Evolutionary conservation across 805 yeast species (phyloP), one percentile per base, ranked within the genome.

Genomic region (Myxozyma vanderwaltii): DNA sequence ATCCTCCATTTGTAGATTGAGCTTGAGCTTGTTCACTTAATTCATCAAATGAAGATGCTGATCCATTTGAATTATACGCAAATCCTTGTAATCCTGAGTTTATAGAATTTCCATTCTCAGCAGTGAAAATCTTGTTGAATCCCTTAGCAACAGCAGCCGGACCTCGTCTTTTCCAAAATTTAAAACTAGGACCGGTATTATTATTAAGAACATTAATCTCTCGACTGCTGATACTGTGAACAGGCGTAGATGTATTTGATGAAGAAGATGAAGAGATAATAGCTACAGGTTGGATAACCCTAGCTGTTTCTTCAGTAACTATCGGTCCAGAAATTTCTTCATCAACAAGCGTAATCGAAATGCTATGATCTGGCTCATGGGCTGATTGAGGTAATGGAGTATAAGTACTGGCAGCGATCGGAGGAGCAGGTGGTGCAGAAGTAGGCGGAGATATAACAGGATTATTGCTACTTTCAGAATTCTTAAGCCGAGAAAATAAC

Each of bases 101-200:
- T 47, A 19, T 40, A n/a, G 51, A 24, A 13, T 44, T 26, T 5
- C 38, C 51, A 26, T 49, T 53, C 35, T 64, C 69, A 12, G 40
- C 54, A 12, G 66, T 66, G 59, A 73, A 74, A 44, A 73, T 74
- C 61, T 68, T 70, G 51, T 67, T 74, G 46, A 73, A 61, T 1
- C 76, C 76, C 55, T 63, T 65, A 15, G 62, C 66, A n/a, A 65
- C 76, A 3, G 71, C 71, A 5, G 72, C 75, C 8, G 72, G 72
- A 17, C 75, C 74, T 24, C 74, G 71, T 13, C 73, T 63, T 46
- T 69, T 71, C 76, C 76, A 73, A 38, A 59, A 67, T 41, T 67
- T 52, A 31, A 27, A 12, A 33, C 50, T 35, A 26, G 39, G 44
- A 4, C 38, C 45, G 27, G 15, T 27, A 38, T 33, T 39, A 17